Percentiles rank a stretch among this genome's conserved stretches.
phyloP scores from a whole-genome alignment of 2,329 filamentous ascomycete species.

The Teratosphaeria destructans region DNA sequence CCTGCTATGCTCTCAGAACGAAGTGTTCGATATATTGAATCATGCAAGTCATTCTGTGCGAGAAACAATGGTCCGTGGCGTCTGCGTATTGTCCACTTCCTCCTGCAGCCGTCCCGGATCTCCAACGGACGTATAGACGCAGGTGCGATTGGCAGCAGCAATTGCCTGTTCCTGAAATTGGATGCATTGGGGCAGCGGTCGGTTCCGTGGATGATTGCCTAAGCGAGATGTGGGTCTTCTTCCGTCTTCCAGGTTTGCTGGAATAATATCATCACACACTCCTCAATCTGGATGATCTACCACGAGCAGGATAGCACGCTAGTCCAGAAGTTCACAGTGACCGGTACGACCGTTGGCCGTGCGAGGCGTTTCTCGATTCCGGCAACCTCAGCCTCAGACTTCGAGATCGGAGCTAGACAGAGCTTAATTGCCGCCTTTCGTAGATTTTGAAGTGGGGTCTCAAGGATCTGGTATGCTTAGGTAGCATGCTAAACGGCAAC shows the following conservation, averaged over 20 bases:
- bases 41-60: neutral
- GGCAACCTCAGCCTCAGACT: neutral
- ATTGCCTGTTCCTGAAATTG: neutral
- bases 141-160: neutral
- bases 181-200: no score
- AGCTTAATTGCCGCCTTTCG: neutral
- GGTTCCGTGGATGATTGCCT: no score
- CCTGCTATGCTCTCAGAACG: neutral
- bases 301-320: neutral
- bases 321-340: neutral
- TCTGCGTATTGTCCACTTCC: neutral
- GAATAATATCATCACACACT: no score
- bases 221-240: no score
- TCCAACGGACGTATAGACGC: neutral
- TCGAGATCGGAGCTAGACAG: neutral
- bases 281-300: no score
- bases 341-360: neutral
- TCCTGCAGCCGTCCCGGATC: neutral
- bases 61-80: neutral
- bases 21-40: neutral
- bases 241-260: no score
- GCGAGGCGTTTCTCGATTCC: neutral
- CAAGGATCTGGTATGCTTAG: neutral
- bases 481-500: neutral
- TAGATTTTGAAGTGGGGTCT: neutral